Conservation (phyloP, 2,329 filamentous ascomycete species). For the Cladobotryum protrusum region DNA sequence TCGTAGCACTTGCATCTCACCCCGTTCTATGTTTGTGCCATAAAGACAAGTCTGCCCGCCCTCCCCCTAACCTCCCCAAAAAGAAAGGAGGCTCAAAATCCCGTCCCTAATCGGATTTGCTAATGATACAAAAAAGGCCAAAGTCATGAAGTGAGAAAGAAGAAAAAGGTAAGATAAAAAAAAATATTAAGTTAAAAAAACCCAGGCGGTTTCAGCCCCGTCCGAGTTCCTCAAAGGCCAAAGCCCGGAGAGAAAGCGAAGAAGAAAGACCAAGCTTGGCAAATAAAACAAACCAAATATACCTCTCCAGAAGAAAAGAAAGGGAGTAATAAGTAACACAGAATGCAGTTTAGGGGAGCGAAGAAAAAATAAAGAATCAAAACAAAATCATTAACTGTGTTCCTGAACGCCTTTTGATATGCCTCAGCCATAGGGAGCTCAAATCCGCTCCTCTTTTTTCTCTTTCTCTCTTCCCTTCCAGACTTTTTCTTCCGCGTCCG, state of each 20-base stretch:
- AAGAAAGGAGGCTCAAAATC: neutral
- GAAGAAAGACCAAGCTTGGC: neutral
- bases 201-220: neutral
- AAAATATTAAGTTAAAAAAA: slow-evolving; percentile 4
- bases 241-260: neutral
- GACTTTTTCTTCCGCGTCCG: neutral
- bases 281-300: neutral
- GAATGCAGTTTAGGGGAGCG: slow-evolving; percentile 2
- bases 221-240: neutral
- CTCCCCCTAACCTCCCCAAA: neutral
- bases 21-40: too few species aligned
- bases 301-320: neutral
- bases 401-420: slow-evolving; percentile 6
- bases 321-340: neutral
- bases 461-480: neutral
- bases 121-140: neutral
- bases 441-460: neutral
- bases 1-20: too few species aligned
- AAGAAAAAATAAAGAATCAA: neutral
- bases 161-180: slow-evolving; percentile 1
- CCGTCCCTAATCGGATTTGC: neutral
- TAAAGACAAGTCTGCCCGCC: neutral
- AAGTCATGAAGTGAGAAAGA: neutral
- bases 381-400: slow-evolving; percentile 1
- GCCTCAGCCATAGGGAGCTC: slow-evolving; percentile 2